A percentile compares a stretch with the other conserved stretches of the same genome.
These are phyloP conservation scores for Pythium insidiosum DNA, from an alignment of 352 stramenopile genomes.

Conservation along the genomic window DNA sequence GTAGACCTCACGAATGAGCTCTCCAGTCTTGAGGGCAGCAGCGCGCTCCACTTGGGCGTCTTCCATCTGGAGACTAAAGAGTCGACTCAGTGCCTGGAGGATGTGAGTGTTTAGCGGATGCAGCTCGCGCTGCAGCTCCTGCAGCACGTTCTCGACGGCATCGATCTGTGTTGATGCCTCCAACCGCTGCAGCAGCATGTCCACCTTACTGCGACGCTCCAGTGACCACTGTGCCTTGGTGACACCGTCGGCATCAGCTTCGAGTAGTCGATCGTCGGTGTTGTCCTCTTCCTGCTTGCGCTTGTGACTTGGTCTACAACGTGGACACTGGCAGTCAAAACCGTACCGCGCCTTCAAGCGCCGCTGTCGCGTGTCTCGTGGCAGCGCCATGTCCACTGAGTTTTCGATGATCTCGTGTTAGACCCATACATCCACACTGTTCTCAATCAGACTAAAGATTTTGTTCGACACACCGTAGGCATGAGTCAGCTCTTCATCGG, in stretches of 20 bases:
- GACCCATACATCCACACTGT: too few species aligned
- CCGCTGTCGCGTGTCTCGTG: conserved; percentile 31
- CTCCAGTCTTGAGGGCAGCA: conserved; percentile 26
- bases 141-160: conserved; percentile 16
- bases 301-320: too few species aligned
- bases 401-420: too few species aligned
- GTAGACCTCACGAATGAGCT: conserved; percentile 54
- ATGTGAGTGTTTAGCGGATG: conserved; percentile 34
- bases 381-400: conserved; percentile 51
- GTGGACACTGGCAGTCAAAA: conserved; percentile 46
- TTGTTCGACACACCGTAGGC: conserved; percentile 43
- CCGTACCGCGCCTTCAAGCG: conserved; percentile 49
- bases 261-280: conserved; percentile 26
- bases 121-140: conserved; percentile 19
- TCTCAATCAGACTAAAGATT: too few species aligned
- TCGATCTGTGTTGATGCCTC: too few species aligned
- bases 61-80: conserved; percentile 56
- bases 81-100: conserved; percentile 31
- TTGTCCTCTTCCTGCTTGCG: conserved; percentile 18
- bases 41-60: conserved; percentile 13
- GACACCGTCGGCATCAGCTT: conserved; percentile 39
- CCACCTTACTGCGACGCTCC: conserved; percentile 19
- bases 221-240: conserved; percentile 25
- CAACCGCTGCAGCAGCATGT: too few species aligned
- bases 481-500: conserved; percentile 50